Evolutionary conservation across 75 land plant genomes (phyloP), one percentile per base, ranked within the genome.

Genomic region (Selaginella tamariscina): DNA sequence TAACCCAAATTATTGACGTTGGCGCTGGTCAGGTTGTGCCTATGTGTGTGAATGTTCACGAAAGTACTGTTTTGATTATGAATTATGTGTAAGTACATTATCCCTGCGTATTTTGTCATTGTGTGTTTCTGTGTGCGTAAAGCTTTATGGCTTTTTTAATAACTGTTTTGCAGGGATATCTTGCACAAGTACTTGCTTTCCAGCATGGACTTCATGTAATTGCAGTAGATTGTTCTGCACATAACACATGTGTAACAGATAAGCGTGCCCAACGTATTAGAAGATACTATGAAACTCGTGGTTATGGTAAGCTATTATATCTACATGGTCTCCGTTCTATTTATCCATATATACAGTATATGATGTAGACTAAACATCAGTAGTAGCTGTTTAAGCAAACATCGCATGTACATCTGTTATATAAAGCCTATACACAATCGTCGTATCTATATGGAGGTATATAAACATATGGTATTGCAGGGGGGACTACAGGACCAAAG

Each of bases 11-110:
- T 56, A 73, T 93, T 68, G 98, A 89, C 81, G 91, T 93, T 63
- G 98, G 98, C 65, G 80, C 98, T 73, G 98, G 98, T 29, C 98
- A 93, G 84, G 98, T 88, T 64, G 32, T 15, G 24, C 5, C 9
- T 22, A 29, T 29, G 13, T 65, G n/a, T 11, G 8, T 67, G 28
- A 67, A 21, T 67, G 2, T 1, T 32, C 5, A 33, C 68, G 26
- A 39, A 33, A 18, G 9, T 64, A n/a, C n/a, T n/a, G n/a, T n/a
- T n/a, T n/a, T n/a, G 15, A 39, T 5, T 15, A 39, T 39, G 11
- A 5, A 39, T 39, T 15, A 39, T 39, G 5, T 15, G 5, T 15
- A 5, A 15, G 49, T 39, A 15, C 15, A 39, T 39, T 15, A 39
- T 39, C 15, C 49, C 5, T 15, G 49, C 11, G 49, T 15, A 39